Evolutionary conservation across 352 stramenopile genomes (phyloP), one percentile per base, ranked within the genome.

Genomic region (Phytopythium vexans): DNA sequence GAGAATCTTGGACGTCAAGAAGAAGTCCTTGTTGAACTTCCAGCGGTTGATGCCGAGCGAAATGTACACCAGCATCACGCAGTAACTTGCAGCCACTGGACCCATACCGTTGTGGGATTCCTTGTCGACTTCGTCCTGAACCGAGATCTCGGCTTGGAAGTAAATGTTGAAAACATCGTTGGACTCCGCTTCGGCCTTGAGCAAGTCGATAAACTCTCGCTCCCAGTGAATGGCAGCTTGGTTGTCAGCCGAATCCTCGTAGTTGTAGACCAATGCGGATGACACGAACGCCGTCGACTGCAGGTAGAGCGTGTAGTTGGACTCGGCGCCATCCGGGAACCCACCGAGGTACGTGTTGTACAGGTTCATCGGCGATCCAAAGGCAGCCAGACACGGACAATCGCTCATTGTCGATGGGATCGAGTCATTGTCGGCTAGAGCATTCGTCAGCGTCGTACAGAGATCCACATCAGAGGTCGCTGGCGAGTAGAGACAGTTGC

Each of bases 61-160:
- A 34, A 88, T 76, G 57, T 88, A 88, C 31, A 88, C 60, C 36
- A 88, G 75, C 77, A 88, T 88, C 7, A 88, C 52, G 6, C 55
- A 64, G 52, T 88, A 88, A 50, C 74, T 86, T 27, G 86, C 15
- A 0, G 47, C 65, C 8, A 82, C 70, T n/a, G 77, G 67, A 15
- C 70, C 57, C 52, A 83, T 78, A 38, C 76, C 70, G 21, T 76
- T 73, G 49, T 51, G 71, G 35, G 68, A 82, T 51, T 81, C 74
- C n/a, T 46, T 58, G 38, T 79, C 67, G 21, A 88, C 77, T 48
- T 88, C 77, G 38, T 86, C 77, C 11, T 82, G 59, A 14, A 88
- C 65, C 10, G 77, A 86, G 16, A 70, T 83, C 38, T 88, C 77
- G 6, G 74, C 77, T 35, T 72, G 71, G 43, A 88, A 82, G 53